Percentiles rank a stretch among this genome's conserved stretches.
Conservation (phyloP, 2,329 filamentous ascomycete species). For the Venturia effusa region DNA sequence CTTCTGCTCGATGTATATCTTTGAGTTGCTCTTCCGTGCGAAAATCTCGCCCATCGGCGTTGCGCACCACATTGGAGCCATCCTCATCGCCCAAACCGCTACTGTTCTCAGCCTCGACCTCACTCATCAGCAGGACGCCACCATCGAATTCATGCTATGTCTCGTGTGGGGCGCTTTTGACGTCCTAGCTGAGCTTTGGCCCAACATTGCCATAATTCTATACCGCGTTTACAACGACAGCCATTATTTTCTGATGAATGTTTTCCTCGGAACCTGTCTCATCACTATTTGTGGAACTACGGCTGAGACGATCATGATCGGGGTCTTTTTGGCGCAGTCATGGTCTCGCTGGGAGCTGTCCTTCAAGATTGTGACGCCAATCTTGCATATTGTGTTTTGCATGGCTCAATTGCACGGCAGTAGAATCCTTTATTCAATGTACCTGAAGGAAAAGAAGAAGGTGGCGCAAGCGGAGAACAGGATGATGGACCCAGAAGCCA, state of each 20-base stretch:
- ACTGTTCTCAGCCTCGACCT: slow-evolving; percentile 27
- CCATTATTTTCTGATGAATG: slow-evolving; percentile 28
- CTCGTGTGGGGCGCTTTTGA: slow-evolving; percentile 36
- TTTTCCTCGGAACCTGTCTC: slow-evolving; percentile 28
- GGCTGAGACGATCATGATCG: slow-evolving; percentile 32
- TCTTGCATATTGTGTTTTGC: slow-evolving; percentile 32
- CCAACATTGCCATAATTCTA: slow-evolving; percentile 35
- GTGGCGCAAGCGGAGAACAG: slow-evolving; percentile 11
- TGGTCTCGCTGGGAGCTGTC: slow-evolving; percentile 32
- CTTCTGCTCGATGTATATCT: slow-evolving; percentile 36
- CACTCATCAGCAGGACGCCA: slow-evolving; percentile 20
- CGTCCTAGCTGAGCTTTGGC: slow-evolving; percentile 35
- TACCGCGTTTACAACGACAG: slow-evolving; percentile 30
- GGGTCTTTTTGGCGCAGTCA: slow-evolving; percentile 32
- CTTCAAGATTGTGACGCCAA: slow-evolving; percentile 34
- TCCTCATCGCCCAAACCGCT: slow-evolving; percentile 31
- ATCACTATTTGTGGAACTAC: slow-evolving; percentile 29
- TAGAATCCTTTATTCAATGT: slow-evolving; percentile 32
- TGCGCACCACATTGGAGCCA: slow-evolving; percentile 31
- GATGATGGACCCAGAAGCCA: background rate
- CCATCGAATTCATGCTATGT: slow-evolving; percentile 28
- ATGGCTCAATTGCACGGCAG: slow-evolving; percentile 34
- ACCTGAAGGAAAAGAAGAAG: slow-evolving; percentile 17
- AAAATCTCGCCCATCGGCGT: slow-evolving; percentile 32
- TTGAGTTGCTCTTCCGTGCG: slow-evolving; percentile 33